Percentiles rank a stretch among this genome's conserved stretches.
phyloP scores from a whole-genome alignment of 78 protist genomes.

The Polysphondylium violaceum region DNA sequence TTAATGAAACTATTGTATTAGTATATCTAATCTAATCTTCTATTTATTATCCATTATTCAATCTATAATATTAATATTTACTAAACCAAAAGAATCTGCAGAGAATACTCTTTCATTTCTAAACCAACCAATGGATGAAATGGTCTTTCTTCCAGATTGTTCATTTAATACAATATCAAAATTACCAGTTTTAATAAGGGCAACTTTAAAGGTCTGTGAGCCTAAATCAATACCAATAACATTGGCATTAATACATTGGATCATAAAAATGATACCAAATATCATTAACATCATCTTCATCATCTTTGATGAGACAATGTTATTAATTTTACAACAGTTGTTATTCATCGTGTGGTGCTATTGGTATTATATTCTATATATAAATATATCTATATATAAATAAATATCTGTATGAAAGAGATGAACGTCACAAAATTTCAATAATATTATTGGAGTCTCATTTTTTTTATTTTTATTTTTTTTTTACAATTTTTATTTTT shows the following conservation, averaged over 20 bases:
- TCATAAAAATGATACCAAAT: not conserved
- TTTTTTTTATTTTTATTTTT: no score
- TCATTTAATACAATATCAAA: constrained; percentile 86
- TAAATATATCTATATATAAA: not conserved
- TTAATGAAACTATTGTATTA: not conserved
- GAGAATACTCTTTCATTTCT: constrained; percentile 84
- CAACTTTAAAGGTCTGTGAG: constrained; percentile 82
- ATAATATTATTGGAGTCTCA: no score
- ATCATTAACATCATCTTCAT: not conserved
- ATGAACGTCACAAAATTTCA: no score
- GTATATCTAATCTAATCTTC: not conserved
- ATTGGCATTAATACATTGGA: not conserved
- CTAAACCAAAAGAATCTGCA: constrained; percentile 79
- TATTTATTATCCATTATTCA: not conserved
- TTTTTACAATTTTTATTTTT: no score
- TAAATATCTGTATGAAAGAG: not conserved
- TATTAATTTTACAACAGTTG: not conserved
- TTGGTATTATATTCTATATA: no score
- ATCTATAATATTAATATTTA: no score
- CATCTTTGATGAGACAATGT: no score
- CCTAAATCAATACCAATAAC: constrained; percentile 92
- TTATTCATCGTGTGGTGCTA: no score
- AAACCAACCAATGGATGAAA: constrained; percentile 71
- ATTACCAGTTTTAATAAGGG: constrained; percentile 64
- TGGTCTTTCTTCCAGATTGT: constrained; percentile 87